phyloP scores from a whole-genome alignment of 2,329 filamentous ascomycete species.

The Pseudogymnoascus sp. region DNA sequence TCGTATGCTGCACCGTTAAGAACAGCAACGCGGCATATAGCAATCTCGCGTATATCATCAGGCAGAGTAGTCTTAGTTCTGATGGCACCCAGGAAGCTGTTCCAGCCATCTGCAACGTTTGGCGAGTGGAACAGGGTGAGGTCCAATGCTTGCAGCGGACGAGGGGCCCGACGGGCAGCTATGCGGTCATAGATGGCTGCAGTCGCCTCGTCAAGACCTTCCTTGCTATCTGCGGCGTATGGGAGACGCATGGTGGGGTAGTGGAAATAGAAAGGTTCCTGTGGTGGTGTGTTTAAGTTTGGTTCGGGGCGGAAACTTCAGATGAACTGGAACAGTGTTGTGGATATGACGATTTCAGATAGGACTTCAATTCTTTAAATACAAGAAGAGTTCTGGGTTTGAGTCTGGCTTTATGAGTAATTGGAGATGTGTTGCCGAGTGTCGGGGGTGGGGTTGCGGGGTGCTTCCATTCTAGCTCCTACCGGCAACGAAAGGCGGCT shows the following conservation, averaged over 20 bases:
- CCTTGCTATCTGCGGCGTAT: conserved; percentile 47
- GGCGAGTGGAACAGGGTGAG: conserved; percentile 68
- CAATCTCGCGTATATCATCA: conserved; percentile 61
- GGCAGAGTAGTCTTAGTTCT: conserved; percentile 44
- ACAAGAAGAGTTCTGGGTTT: not conserved
- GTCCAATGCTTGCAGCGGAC: conserved; percentile 67
- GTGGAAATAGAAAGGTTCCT: not conserved
- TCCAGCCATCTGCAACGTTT: conserved; percentile 68
- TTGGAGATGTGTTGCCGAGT: not conserved
- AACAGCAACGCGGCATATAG: conserved; percentile 72
- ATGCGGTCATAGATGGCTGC: conserved; percentile 55
- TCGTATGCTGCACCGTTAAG: conserved; percentile 80
- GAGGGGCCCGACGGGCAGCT: conserved; percentile 54
- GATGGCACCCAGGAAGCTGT: conserved; percentile 57
- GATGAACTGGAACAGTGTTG: not conserved
- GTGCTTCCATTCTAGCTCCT: not conserved
- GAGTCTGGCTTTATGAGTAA: not conserved
- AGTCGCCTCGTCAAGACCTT: conserved; percentile 36
- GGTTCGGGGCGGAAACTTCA: not conserved
- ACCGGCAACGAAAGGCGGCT: conserved; percentile 3
- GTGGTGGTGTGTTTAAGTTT: not conserved
- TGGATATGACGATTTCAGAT: not conserved
- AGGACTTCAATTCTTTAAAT: not conserved
- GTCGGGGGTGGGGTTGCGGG: conserved; percentile 2
- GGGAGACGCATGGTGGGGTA: conserved; percentile 52